Base-by-base conservation (phyloP, 768 basidiomycete species). In the Boletus eberwhitei region DNA sequence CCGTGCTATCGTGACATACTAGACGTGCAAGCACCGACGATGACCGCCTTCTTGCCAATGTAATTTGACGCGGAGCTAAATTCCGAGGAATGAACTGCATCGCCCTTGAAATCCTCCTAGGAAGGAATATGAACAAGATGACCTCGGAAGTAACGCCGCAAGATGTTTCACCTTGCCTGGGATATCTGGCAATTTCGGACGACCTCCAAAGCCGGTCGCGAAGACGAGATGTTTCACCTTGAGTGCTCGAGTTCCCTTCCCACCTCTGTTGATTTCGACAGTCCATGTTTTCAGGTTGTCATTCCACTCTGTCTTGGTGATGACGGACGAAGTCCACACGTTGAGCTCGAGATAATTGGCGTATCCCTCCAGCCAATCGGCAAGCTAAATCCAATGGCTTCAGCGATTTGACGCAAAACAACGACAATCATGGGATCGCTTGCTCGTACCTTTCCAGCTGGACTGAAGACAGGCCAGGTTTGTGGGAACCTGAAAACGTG, bases 21-120 rank as follows among this genome's bases (percentile, higher is more conserved):
- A 19, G 85, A 85, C 48, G 80, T 85, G 40, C 83, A 82, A n/a
- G 86, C 79, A 14, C 87, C 86, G 3, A 89, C 73, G n/a, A 88
- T 74, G 1, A 87, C 73, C 6, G 80, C 85, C 59, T 82, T 86
- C 73, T 87, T 87, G 8, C 85, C 85, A 7, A 69, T 54, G 59
- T 80, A 78, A 32, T 78, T 79, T 2, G 68, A 57, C 0, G 81
- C 81, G 6, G 72, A 71, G 21, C 74, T 78, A 65, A 82, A 81
- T 19, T 75, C 56, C 1, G 73, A 72, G 0, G 86, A 83, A 64
- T 88, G 87, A 2, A 79, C 40, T 2, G 75, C 58, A 40, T 75
- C 64, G 5, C 87, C 87, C 59, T 79, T 79, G 71, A 82, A 88
- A 11, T 62, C 61, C 24, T 77, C 78, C 77, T 80, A 38, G 0